Percentiles rank a stretch among this genome's conserved stretches.
Evolutionary conservation across 2,329 filamentous ascomycete genomes (phyloP).

Genomic region (Fusarium sp.): DNA sequence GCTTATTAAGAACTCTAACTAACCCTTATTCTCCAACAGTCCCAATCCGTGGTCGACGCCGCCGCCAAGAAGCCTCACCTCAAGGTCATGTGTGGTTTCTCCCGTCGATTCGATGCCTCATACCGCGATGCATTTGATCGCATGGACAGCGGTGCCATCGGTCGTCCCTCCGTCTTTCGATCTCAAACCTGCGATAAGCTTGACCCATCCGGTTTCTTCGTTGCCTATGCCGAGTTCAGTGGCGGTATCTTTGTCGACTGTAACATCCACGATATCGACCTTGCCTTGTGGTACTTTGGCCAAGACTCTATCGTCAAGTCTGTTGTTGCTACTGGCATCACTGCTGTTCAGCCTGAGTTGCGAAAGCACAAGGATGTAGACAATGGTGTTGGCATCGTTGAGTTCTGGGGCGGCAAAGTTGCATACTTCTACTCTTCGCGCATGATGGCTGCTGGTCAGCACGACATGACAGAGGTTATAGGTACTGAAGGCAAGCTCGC

Average conservation of each 20-base stretch:
- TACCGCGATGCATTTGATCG: conserved; percentile 69
- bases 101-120: conserved; percentile 67
- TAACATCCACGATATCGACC: conserved; percentile 73
- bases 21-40: conserved; percentile 51
- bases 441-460: conserved; percentile 77
- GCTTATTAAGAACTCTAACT: background rate
- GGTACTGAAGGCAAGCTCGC: conserved; percentile 72
- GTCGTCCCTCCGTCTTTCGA: conserved; percentile 69
- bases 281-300: conserved; percentile 49
- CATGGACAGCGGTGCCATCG: conserved; percentile 65
- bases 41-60: conserved; percentile 68
- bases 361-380: conserved; percentile 48
- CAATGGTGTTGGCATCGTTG: conserved; percentile 64
- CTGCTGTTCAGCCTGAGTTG: conserved; percentile 47
- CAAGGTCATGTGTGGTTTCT: conserved; percentile 67
- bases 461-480: conserved; percentile 75
- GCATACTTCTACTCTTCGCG: conserved; percentile 72
- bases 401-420: conserved; percentile 72
- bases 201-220: conserved; percentile 74
- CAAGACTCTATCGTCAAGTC: conserved; percentile 47
- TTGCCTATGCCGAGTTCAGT: conserved; percentile 71
- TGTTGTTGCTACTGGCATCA: conserved; percentile 47
- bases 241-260: conserved; percentile 79
- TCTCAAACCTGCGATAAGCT: conserved; percentile 76
- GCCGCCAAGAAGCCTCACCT: conserved; percentile 66